Conservation (phyloP, 2,329 filamentous ascomycete genomes). For the Graphilbum ipis-grandicollis region DNA sequence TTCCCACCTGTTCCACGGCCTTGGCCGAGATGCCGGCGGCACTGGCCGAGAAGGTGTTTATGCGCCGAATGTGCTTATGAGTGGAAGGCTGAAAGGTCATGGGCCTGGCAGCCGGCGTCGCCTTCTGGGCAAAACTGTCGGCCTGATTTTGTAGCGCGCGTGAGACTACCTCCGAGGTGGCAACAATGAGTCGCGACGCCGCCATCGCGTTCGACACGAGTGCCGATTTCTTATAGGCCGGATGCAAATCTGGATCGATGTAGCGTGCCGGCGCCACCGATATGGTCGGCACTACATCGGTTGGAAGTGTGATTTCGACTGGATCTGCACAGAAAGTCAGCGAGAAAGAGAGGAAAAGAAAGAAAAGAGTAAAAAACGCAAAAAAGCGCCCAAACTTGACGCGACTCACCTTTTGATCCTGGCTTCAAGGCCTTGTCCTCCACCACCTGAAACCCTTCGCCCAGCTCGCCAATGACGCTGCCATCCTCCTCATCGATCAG, state of each 20-base stretch:
- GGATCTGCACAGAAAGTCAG: conserved; percentile 48
- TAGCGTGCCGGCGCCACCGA: conserved; percentile 54
- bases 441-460: conserved; percentile 20
- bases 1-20: conserved; percentile 70
- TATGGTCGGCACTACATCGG: conserved; percentile 46
- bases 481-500: conserved; percentile 92
- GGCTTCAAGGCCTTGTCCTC: conserved; percentile 60
- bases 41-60: conserved; percentile 68
- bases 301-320: conserved; percentile 60
- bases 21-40: conserved; percentile 69
- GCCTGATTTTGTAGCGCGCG: conserved; percentile 64
- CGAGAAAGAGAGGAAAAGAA: neutral
- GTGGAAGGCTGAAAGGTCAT: conserved; percentile 78
- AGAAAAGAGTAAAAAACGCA: neutral
- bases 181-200: conserved; percentile 83
- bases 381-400: neutral
- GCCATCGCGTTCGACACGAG: conserved; percentile 75
- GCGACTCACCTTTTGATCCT: conserved; percentile 69
- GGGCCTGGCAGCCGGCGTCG: conserved; percentile 60
- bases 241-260: conserved; percentile 62
- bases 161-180: conserved; percentile 62
- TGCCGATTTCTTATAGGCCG: conserved; percentile 76
- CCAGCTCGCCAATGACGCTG: conserved; percentile 68
- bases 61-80: conserved; percentile 69
- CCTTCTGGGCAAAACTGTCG: conserved; percentile 63